Base-by-base conservation (phyloP, 2,329 filamentous ascomycete genomes). In the Pseudogymnoascus sp. region DNA sequence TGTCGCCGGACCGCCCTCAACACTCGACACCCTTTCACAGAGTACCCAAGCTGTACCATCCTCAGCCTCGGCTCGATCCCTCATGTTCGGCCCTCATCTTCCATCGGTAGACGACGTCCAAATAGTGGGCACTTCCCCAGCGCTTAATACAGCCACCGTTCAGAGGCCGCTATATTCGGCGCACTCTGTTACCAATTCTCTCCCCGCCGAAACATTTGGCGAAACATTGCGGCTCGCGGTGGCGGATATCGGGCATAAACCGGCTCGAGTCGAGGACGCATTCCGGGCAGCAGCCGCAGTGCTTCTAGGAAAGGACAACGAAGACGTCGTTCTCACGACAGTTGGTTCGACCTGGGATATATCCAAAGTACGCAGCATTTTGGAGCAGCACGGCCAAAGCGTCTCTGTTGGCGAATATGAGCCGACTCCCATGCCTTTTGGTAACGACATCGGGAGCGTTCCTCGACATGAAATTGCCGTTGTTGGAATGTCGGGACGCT, bases 251-350 rank as follows among this genome's bases (percentile, higher is more conserved):
- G 23, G 45, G 6, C 45, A 51, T 18, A 51, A 51, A 23, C 45
- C 12, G 14, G 45, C 23, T 10, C 45, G 45, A 16, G 23, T 51
- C 7, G 45, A 51, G 23, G 45, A 51, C 7, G 21, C 23, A n/a
- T n/a, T 51, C 45, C 45, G 11, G 6, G 6, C 21, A 29, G 21
- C 29, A 29, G 45, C 45, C 4, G 4, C 37, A 51, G 18, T 26
- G 60, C 10, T 62, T 64, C 36, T 36, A 8, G 23, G 16, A n/a
- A 21, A 54, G 26, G 51, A 47, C 8, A 18, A 51, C 7, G 18
- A 62, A 79, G 79, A 5, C 79, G 78, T 0, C 77, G 80, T 66
- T 71, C 77, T 7, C 70, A 82, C 37, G 73, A 75, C 60, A 67
- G 71, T 26, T 71, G 79, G 67, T 78, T 79, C 1, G 69, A 77